A percentile compares a stretch with the other conserved stretches of the same genome.
Conservation (phyloP, 805 yeast species). For the Candida loeiensis region DNA sequence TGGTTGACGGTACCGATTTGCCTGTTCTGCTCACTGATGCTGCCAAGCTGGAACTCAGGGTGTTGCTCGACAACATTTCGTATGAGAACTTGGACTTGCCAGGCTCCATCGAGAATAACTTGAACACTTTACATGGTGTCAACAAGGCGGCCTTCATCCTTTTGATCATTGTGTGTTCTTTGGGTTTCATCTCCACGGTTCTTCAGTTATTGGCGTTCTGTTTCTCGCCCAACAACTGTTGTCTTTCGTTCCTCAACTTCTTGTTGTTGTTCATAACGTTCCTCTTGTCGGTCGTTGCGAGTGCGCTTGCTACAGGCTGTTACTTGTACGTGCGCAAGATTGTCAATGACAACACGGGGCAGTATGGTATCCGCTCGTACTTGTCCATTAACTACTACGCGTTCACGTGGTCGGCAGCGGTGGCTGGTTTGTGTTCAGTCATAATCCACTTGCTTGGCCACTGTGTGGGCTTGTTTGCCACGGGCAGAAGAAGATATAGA, state of each 20-base stretch:
- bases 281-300: conserved; percentile 42
- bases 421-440: conserved; percentile 28
- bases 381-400: conserved; percentile 54
- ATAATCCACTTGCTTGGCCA: conserved; percentile 37
- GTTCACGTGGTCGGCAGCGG: conserved; percentile 62
- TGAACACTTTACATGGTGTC: conserved; percentile 42
- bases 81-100: conserved; percentile 49
- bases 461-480: conserved; percentile 38
- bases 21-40: conserved; percentile 13
- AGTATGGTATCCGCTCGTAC: conserved; percentile 54
- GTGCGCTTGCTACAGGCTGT: conserved; percentile 64
- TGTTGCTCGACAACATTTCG: conserved; percentile 20
- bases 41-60: conserved; percentile 18
- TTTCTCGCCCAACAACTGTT: conserved; percentile 42
- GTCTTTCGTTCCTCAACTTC: conserved; percentile 44
- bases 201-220: conserved; percentile 44
- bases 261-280: conserved; percentile 44
- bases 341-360: conserved; percentile 45
- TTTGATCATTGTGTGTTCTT: conserved; percentile 25
- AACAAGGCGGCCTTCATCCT: conserved; percentile 55
- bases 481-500: conserved; percentile 29
- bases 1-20: conserved; percentile 23
- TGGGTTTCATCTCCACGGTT: conserved; percentile 45
- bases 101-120: conserved; percentile 44
- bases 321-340: conserved; percentile 46